Conservation (phyloP, 2,329 filamentous ascomycete genomes). For the Epichloe amarillans region DNA sequence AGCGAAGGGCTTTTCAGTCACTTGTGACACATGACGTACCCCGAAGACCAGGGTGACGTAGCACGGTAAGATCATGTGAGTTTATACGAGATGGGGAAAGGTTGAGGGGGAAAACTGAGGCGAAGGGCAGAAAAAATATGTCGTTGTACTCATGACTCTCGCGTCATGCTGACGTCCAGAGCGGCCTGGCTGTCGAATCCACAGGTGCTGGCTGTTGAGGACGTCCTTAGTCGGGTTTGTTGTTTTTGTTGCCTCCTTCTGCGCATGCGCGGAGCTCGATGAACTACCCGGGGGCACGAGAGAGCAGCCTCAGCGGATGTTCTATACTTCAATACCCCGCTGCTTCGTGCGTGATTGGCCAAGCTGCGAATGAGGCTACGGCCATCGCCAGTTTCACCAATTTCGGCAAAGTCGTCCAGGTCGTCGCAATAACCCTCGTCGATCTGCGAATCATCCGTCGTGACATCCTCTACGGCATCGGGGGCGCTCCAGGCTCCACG, state of each 20-base stretch:
- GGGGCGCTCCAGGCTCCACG: not conserved
- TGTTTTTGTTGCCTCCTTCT: slow-evolving; percentile 5
- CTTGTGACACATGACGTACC: not conserved
- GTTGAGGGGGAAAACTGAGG: not conserved
- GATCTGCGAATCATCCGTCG: not conserved
- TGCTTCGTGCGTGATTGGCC: slow-evolving; percentile 1
- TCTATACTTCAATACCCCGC: slow-evolving; percentile 4
- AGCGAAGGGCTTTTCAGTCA: not conserved
- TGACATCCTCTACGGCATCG: not conserved
- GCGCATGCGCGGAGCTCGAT: slow-evolving; percentile 7
- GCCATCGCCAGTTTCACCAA: not conserved
- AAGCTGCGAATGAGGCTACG: not conserved
- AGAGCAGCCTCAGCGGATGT: slow-evolving; percentile 8
- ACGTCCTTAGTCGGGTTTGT: not conserved
- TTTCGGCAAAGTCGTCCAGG: slow-evolving; percentile 4
- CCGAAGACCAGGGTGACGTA: not conserved
- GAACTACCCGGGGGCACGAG: slow-evolving; percentile 7
- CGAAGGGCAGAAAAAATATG: not conserved
- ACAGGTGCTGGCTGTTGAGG: not conserved
- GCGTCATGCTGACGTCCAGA: not conserved
- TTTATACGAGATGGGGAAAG: not conserved
- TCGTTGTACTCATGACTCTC: not conserved
- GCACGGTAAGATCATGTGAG: not conserved
- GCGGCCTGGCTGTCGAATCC: not conserved
- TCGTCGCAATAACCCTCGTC: slow-evolving; percentile 1